A percentile compares a stretch with the other conserved stretches of the same genome.
Evolutionary conservation across 1,284 basidiomycete genomes (phyloP).

Genomic region (Taiwanofungus camphoratus): DNA sequence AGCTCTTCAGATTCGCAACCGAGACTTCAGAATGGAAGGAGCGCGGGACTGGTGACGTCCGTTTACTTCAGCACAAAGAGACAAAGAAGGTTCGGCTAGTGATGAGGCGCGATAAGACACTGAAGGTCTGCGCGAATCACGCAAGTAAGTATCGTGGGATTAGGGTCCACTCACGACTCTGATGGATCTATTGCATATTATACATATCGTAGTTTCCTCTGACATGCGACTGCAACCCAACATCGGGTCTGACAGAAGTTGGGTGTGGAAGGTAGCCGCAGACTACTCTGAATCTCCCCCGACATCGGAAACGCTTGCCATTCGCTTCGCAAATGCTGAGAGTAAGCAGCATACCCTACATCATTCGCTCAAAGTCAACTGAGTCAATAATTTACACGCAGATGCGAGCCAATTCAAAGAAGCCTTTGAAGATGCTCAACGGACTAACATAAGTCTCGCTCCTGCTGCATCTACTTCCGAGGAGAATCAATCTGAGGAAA

Average conservation of each 20-base stretch:
- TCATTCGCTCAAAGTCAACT: too few species aligned
- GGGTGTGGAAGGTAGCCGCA: constrained; percentile 98
- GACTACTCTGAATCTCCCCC: constrained; percentile 91
- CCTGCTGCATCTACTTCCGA: constrained; percentile 24
- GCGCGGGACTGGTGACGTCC: constrained; percentile 88
- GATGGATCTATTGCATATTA: too few species aligned
- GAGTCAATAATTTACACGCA: constrained; percentile 28
- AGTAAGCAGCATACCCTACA: constrained; percentile 58
- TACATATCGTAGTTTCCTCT: constrained; percentile 63
- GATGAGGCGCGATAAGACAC: constrained; percentile 99
- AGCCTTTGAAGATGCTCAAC: constrained; percentile 82
- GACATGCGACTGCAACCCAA: constrained; percentile 98
- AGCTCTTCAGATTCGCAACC: constrained; percentile 94
- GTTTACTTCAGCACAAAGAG: constrained; percentile 83
- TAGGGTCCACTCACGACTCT: too few species aligned
- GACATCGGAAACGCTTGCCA: constrained; percentile 91
- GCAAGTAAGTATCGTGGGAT: constrained; percentile 81
- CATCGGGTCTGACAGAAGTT: constrained; percentile 97
- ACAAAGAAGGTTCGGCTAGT: constrained; percentile 93
- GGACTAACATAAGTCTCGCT: constrained; percentile 50
- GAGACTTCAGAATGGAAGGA: constrained; percentile 93
- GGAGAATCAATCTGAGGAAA: constrained; percentile 25
- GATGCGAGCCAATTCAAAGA: constrained; percentile 87
- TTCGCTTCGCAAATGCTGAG: constrained; percentile 96
- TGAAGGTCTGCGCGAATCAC: constrained; percentile 99